A percentile compares a stretch with the other conserved stretches of the same genome.
Conservation (phyloP, 257 asterid genomes). For the Euphrasia confusa region DNA sequence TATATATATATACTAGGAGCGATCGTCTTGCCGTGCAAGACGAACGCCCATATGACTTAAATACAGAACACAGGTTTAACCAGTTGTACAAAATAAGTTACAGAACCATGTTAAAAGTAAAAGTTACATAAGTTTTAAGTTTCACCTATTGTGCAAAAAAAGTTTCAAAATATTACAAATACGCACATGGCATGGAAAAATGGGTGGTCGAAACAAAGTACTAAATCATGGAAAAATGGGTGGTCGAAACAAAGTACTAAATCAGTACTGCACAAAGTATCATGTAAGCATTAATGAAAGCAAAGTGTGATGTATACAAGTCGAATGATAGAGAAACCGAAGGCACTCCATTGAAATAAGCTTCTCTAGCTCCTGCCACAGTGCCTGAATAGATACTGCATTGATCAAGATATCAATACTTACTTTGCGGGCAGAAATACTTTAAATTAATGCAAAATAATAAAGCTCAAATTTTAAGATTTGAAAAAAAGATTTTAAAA, state of each 20-base stretch:
- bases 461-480: not conserved
- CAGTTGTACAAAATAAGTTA: too few relatives aligned
- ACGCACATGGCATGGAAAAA: too few relatives aligned
- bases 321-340: slow-evolving; percentile 66
- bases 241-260: not conserved
- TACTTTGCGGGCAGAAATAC: slow-evolving; percentile 10
- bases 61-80: too few relatives aligned
- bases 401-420: slow-evolving; percentile 28
- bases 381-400: slow-evolving; percentile 88
- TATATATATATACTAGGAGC: too few relatives aligned
- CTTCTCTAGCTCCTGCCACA: slow-evolving; percentile 97
- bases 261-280: not conserved
- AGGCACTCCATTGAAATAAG: slow-evolving; percentile 68
- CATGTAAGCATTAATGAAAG: not conserved
- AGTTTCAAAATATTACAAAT: too few relatives aligned
- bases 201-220: too few relatives aligned
- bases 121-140: too few relatives aligned
- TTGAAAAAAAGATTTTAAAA: not conserved
- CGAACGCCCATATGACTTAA: too few relatives aligned
- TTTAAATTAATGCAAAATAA: slow-evolving; percentile 3
- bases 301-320: slow-evolving; percentile 1
- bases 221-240: too few relatives aligned
- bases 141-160: too few relatives aligned
- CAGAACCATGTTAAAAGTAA: too few relatives aligned
- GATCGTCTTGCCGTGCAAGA: too few relatives aligned